phyloP scores from a whole-genome alignment of 495 filamentous ascomycete genomes.

The Chaetomidium leptoderma region DNA sequence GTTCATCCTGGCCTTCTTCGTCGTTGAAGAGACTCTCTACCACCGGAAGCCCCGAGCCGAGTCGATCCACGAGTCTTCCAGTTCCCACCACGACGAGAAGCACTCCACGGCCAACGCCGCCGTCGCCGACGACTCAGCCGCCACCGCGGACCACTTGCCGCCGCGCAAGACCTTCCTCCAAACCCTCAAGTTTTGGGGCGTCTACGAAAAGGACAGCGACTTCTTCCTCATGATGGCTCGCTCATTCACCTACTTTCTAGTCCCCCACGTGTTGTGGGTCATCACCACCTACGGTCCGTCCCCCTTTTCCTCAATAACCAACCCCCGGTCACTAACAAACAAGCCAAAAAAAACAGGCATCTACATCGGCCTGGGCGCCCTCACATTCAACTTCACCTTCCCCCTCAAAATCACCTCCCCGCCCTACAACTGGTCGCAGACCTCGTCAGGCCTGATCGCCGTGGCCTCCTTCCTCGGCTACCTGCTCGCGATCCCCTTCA shows the following conservation, averaged over 20 bases:
- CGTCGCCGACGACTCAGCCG: conserved; percentile 16
- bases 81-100: conserved; percentile 24
- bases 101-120: conserved; percentile 16
- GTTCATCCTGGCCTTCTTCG: conserved; percentile 55
- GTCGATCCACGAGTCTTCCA: conserved; percentile 3
- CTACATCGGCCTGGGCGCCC: conserved; percentile 55
- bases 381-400: conserved; percentile 59
- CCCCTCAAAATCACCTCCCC: conserved; percentile 51
- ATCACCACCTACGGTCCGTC: conserved; percentile 49
- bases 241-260: conserved; percentile 55
- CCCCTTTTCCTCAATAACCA: conserved; percentile 3
- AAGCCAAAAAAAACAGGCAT: no score
- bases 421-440: conserved; percentile 56
- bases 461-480: conserved; percentile 51
- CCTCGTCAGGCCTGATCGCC: conserved; percentile 54
- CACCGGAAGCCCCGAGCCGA: conserved; percentile 34
- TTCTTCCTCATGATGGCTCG: conserved; percentile 54
- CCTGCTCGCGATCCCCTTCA: conserved; percentile 53
- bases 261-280: conserved; percentile 58
- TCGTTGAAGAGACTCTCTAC: conserved; percentile 60
- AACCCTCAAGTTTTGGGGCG: conserved; percentile 48
- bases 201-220: conserved; percentile 47
- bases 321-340: conserved; percentile 3
- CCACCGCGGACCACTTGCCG: conserved; percentile 27
- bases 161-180: conserved; percentile 44